phyloP scores from a whole-genome alignment of 2,329 filamentous ascomycete genomes.

The Penicillium crustosum region DNA sequence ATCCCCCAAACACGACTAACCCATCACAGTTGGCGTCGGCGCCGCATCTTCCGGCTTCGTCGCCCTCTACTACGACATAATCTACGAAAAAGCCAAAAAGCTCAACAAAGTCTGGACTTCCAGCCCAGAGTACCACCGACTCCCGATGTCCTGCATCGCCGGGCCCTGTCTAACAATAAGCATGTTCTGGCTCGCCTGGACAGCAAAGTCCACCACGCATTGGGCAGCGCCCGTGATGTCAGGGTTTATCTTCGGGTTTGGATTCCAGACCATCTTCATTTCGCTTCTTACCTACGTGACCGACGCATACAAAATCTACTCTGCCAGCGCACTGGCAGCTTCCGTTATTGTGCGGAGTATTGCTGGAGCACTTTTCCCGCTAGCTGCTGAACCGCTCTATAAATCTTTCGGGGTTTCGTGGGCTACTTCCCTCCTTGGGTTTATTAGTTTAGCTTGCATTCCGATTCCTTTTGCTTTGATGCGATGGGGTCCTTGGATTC shows the following conservation, averaged over 20 bases:
- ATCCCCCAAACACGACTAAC: not conserved
- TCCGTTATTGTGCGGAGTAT: conserved; percentile 52
- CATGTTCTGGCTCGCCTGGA: conserved; percentile 61
- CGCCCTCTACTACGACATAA: conserved; percentile 65
- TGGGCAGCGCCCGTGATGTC: conserved; percentile 61
- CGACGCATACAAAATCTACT: conserved; percentile 67
- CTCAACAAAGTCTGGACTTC: conserved; percentile 57
- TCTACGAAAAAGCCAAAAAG: conserved; percentile 55
- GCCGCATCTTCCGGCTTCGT: conserved; percentile 58
- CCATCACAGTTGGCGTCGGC: conserved; percentile 57
- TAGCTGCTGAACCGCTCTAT: conserved; percentile 47
- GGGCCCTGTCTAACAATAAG: conserved; percentile 60
- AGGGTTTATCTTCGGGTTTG: conserved; percentile 61
- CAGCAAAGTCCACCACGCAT: conserved; percentile 49
- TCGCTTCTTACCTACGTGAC: conserved; percentile 64
- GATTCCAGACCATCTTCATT: conserved; percentile 64
- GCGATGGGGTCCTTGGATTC: conserved; percentile 29
- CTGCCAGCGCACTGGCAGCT: conserved; percentile 57
- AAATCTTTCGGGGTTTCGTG: conserved; percentile 40
- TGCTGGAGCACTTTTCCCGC: conserved; percentile 57
- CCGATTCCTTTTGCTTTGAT: conserved; percentile 44
- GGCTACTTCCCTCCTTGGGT: conserved; percentile 45
- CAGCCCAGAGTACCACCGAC: conserved; percentile 60
- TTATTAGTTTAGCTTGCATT: conserved; percentile 39
- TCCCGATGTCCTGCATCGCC: conserved; percentile 70